phyloP scores from a whole-genome alignment of 768 basidiomycete genomes.

The Calocybe cyanea region DNA sequence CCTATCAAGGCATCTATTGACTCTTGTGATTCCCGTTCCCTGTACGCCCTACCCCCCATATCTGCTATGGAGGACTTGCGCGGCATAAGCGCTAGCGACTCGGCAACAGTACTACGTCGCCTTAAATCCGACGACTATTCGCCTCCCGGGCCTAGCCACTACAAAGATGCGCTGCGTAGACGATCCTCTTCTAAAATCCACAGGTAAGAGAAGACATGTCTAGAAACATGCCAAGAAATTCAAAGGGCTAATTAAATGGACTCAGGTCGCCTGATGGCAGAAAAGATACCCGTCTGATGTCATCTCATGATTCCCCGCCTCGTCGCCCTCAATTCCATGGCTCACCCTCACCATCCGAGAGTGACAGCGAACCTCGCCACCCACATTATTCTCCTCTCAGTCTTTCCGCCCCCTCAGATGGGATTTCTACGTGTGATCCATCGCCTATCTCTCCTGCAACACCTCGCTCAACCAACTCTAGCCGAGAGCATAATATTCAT shows the following conservation, averaged over 20 bases:
- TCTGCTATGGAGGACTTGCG: conserved; percentile 64
- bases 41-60: conserved; percentile 64
- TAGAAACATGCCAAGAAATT: too few relatives aligned
- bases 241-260: background rate
- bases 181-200: conserved; percentile 39
- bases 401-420: conserved; percentile 29
- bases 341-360: conserved; percentile 16
- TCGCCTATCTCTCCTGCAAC: conserved; percentile 56
- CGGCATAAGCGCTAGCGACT: conserved; percentile 48
- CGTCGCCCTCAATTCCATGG: conserved; percentile 12
- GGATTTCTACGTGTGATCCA: conserved; percentile 43
- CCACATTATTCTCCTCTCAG: conserved; percentile 12
- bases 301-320: conserved; percentile 8
- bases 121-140: conserved; percentile 53
- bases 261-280: conserved; percentile 7
- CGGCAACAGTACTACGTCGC: conserved; percentile 62
- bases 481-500: background rate
- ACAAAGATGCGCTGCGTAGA: conserved; percentile 30
- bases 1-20: conserved; percentile 33
- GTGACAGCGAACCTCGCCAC: conserved; percentile 7
- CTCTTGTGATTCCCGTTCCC: conserved; percentile 26
- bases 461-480: conserved; percentile 41
- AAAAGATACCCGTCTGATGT: conserved; percentile 2
- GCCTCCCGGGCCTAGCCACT: conserved; percentile 21
- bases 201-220: conserved; percentile 10